Evolutionary conservation across 192 early-diverging fungal genomes (phyloP).

Genomic region (Thoreauomyces humboldtii): DNA sequence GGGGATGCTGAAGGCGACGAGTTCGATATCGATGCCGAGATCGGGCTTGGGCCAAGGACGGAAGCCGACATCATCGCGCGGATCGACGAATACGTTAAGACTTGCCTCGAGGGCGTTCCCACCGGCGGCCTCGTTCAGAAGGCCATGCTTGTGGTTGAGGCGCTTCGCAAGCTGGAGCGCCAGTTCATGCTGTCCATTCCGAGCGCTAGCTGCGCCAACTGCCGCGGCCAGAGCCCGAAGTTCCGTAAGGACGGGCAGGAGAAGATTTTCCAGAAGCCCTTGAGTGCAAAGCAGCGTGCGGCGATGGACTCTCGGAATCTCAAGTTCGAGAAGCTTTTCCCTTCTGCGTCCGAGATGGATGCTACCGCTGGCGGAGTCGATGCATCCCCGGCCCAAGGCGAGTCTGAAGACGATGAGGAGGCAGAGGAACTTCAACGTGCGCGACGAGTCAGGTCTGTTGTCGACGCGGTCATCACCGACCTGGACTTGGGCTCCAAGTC

Average conservation of each 20-base stretch:
- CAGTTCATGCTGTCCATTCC: constrained; percentile 48
- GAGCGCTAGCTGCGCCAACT: constrained; percentile 42
- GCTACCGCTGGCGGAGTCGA: background rate
- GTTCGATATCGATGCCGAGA: constrained; percentile 41
- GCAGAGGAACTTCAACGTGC: background rate
- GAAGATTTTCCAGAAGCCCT: constrained; percentile 80
- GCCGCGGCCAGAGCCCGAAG: constrained; percentile 56
- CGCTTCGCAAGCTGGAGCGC: constrained; percentile 44
- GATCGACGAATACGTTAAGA: constrained; percentile 62
- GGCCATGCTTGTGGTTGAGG: constrained; percentile 44
- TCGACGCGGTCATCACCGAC: background rate
- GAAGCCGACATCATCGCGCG: constrained; percentile 62
- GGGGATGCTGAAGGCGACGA: constrained; percentile 40
- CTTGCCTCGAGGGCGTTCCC: constrained; percentile 30
- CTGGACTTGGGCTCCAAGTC: constrained; percentile 13
- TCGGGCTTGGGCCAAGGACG: constrained; percentile 38
- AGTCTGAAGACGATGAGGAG: background rate
- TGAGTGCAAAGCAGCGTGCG: constrained; percentile 62
- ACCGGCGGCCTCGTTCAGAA: constrained; percentile 28
- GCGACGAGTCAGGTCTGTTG: background rate
- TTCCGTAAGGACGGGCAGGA: constrained; percentile 76
- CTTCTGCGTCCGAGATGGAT: constrained; percentile 10
- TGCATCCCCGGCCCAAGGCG: constrained; percentile 16
- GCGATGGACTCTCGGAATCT: constrained; percentile 61
- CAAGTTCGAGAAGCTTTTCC: constrained; percentile 30